phyloP scores from a whole-genome alignment of 1,139 yeast genomes.

The Kodamaea anthophila region DNA sequence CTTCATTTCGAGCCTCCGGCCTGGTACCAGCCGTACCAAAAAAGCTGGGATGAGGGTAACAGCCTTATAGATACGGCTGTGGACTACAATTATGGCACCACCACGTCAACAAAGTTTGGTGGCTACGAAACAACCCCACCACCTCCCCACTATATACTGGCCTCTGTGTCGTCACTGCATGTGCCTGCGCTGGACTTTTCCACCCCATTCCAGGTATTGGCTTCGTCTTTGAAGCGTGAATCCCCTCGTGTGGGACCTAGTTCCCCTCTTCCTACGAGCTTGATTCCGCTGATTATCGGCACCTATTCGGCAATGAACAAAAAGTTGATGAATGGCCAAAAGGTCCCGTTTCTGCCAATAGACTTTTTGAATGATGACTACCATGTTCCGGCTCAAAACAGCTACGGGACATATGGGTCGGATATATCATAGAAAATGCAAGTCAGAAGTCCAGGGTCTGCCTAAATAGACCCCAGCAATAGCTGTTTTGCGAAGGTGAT shows the following conservation, averaged over 20 bases:
- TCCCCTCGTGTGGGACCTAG: slow-evolving; percentile 2
- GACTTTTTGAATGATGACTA: slow-evolving; percentile 36
- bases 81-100: background rate
- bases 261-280: slow-evolving; percentile 25
- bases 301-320: slow-evolving; percentile 34
- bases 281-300: slow-evolving; percentile 39
- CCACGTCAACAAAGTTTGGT: background rate
- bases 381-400: slow-evolving; percentile 8
- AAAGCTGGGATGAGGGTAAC: slow-evolving; percentile 1
- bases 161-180: slow-evolving; percentile 2
- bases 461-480: no score
- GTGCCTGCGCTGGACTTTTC: slow-evolving; percentile 9
- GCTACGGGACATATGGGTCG: no score
- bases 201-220: slow-evolving; percentile 15
- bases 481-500: no score
- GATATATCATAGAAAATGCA: no score
- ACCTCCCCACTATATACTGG: slow-evolving; percentile 23
- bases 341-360: slow-evolving; percentile 38
- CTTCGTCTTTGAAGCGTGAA: slow-evolving; percentile 14
- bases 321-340: slow-evolving; percentile 31
- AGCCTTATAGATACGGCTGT: background rate
- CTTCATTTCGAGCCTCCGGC: slow-evolving; percentile 30
- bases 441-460: no score
- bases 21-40: slow-evolving; percentile 22
- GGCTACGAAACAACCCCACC: slow-evolving; percentile 14